Conservation (phyloP, 352 stramenopile genomes). For the Globisporangium lucens region DNA sequence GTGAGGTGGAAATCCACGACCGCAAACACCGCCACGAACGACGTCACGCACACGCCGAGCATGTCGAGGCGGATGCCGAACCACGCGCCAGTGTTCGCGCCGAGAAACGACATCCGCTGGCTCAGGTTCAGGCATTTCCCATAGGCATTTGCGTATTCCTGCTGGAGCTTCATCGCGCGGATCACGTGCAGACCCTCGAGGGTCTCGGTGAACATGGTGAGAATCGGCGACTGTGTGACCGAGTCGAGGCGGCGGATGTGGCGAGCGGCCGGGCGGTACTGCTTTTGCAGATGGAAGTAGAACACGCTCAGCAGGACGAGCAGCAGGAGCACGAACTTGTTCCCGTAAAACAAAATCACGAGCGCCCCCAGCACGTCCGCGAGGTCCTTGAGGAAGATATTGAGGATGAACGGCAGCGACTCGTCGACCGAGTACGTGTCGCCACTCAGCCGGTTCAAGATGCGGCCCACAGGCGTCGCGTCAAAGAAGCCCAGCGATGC, state of each 20-base stretch:
- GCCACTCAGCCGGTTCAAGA: constrained; percentile 77
- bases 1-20: constrained; percentile 65
- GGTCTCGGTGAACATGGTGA: constrained; percentile 72
- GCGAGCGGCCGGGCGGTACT: constrained; percentile 70
- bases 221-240: constrained; percentile 69
- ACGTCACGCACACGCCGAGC: constrained; percentile 77
- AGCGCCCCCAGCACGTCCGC: constrained; percentile 69
- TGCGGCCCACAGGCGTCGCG: constrained; percentile 53
- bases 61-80: constrained; percentile 84
- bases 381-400: constrained; percentile 84
- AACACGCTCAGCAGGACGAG: constrained; percentile 66
- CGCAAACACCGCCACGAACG: constrained; percentile 76
- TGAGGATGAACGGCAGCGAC: constrained; percentile 86
- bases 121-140: constrained; percentile 48
- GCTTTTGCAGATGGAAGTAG: constrained; percentile 60
- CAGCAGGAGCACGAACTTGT: constrained; percentile 67
- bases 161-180: constrained; percentile 45
- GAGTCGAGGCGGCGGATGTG: constrained; percentile 70
- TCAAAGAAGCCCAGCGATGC: constrained; percentile 72
- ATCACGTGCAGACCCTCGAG: constrained; percentile 70
- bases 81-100: constrained; percentile 73
- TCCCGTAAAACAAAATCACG: constrained; percentile 78
- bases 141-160: constrained; percentile 41
- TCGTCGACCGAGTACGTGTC: constrained; percentile 86
- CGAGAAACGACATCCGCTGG: constrained; percentile 77